phyloP scores from a whole-genome alignment of 2,329 filamentous ascomycete genomes.

The Myriosclerotinia scirpicola region DNA sequence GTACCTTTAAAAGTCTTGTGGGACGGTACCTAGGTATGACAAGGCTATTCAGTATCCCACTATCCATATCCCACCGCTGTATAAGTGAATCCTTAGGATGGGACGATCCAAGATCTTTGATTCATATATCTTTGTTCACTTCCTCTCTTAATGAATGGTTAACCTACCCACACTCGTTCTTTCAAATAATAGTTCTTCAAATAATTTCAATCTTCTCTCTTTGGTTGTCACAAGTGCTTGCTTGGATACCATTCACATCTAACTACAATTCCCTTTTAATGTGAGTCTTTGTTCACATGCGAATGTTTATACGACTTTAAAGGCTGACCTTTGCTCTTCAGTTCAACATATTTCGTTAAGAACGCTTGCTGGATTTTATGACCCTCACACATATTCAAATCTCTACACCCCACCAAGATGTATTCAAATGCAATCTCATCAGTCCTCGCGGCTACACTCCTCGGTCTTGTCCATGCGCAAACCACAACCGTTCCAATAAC shows the following conservation, averaged over 20 bases:
- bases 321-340: neutral
- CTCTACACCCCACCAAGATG: constrained; percentile 18
- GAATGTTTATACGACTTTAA: neutral
- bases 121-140: constrained; percentile 12
- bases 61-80: neutral
- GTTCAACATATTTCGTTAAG: neutral
- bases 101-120: constrained; percentile 13
- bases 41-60: constrained; percentile 1
- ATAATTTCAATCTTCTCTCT: neutral
- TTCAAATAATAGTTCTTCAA: neutral
- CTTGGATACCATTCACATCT: constrained; percentile 6
- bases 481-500: constrained; percentile 32
- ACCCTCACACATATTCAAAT: neutral
- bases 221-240: neutral
- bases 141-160: neutral
- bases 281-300: neutral
- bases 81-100: constrained; percentile 18
- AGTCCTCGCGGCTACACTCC: constrained; percentile 9
- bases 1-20: neutral
- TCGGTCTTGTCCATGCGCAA: constrained; percentile 30
- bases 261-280: neutral
- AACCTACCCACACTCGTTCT: neutral
- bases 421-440: constrained; percentile 12
- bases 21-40: neutral
- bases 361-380: neutral